Evolutionary conservation across 2,329 filamentous ascomycete species (phyloP), one percentile per base, ranked within the genome.

Genomic region (Venturiaceae sp.): DNA sequence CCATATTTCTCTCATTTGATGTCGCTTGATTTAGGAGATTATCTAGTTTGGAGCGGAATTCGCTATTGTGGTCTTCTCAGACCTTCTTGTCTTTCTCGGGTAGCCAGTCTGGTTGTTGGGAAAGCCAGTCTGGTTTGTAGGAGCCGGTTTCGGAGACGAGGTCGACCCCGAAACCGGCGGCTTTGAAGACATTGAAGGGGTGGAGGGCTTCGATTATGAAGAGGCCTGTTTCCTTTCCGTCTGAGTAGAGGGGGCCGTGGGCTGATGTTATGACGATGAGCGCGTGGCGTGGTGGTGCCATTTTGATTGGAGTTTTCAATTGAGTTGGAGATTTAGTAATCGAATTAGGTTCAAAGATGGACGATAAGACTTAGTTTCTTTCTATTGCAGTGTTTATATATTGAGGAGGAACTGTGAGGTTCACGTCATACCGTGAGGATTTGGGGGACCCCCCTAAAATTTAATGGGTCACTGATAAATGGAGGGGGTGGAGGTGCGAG

Each of bases 161-260:
- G 60, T 78, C 75, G 53, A 77, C 75, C 59, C 76, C 73, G 63
- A 79, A 77, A n/a, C 75, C 76, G 5, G 75, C 74, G 19, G 59
- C 57, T 23, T 60, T 62, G 58, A 79, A 69, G 21, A 77, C 75
- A 21, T 77, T 73, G 69, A 69, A 79, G 0, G 76, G 76, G 61
- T 79, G 76, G 8, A 78, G 69, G n/a, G 76, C 76, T 63, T 79
- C 77, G 55, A 65, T 71, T 60, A 79, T 74, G 66, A 79, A 79
- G 53, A 78, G 64, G 8, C 73, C 75, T 2, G 73, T 74, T 61
- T 72, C 69, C 53, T 73, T 71, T 59, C 73, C 73, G 3, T 73
- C 58, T n/a, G n/a, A n/a, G 14, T 30, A 60, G 60, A 69, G 73
- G 19, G 74, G 69, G 26, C 70, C 74, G 13, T 66, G 65, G 26